Evolutionary conservation across 2,329 filamentous ascomycete species (phyloP).

Genomic region (Chrysoporthe deuterocubensis): DNA sequence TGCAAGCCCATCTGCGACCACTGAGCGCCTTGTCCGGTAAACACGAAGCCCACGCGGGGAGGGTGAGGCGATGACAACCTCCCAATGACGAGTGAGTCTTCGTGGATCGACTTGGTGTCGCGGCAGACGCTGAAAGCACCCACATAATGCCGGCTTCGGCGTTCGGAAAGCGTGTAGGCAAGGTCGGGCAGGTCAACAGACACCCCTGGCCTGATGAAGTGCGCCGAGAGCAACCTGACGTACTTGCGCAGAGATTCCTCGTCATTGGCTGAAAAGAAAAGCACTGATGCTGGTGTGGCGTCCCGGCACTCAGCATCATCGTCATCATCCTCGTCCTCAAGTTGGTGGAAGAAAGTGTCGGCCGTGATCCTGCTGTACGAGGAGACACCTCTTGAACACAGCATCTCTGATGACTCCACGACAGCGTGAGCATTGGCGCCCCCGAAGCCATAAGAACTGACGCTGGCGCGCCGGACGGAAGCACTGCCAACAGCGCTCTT

Average conservation of each 20-base stretch:
- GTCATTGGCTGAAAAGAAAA: background rate
- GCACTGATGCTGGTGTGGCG: background rate
- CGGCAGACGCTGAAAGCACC: too few relatives aligned
- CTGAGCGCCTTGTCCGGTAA: constrained; percentile 44
- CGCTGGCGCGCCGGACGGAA: constrained; percentile 1
- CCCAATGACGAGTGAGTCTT: too few relatives aligned
- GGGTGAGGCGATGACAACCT: too few relatives aligned
- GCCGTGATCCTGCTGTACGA: constrained; percentile 2
- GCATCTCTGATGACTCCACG: background rate
- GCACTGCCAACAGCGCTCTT: background rate
- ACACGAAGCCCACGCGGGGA: constrained; percentile 41
- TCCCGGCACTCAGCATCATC: too few relatives aligned
- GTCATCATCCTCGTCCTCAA: background rate
- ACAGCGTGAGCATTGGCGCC: constrained; percentile 6
- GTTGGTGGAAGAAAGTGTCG: background rate
- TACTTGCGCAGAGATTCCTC: background rate
- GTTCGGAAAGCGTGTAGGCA: constrained; percentile 33
- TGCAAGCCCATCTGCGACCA: background rate
- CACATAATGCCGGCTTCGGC: background rate
- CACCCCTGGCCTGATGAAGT: background rate
- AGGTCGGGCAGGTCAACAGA: constrained; percentile 12
- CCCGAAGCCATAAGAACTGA: background rate
- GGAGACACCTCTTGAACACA: constrained; percentile 11
- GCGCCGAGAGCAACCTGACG: background rate
- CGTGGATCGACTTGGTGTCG: too few relatives aligned